These are phyloP conservation scores for Podaxis sp. DNA, from an alignment of 768 basidiomycete genomes.

Conservation along the genomic window DNA sequence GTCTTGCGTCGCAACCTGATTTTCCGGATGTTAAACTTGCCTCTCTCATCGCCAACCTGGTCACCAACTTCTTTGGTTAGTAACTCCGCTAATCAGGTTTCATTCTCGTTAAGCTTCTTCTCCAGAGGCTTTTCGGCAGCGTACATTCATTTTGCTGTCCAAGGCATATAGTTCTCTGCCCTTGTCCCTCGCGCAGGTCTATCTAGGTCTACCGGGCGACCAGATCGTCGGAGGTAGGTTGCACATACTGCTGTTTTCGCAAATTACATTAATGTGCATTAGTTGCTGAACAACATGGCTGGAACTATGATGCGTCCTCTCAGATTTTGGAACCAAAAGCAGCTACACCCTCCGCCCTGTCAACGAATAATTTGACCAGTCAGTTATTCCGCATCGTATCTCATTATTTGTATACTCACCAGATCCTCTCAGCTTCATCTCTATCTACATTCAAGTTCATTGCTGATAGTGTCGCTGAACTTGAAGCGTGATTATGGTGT, in stretches of 20 bases:
- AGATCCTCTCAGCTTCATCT: conserved; percentile 36
- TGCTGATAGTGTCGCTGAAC: conserved; percentile 51
- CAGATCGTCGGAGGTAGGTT: conserved; percentile 38
- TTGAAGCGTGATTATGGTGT: conserved; percentile 34
- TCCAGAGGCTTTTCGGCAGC: conserved; percentile 57
- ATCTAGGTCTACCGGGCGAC: conserved; percentile 50
- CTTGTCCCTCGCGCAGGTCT: conserved; percentile 50
- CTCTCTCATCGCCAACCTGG: conserved; percentile 42
- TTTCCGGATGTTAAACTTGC: conserved; percentile 48
- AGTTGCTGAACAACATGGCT: conserved; percentile 46
- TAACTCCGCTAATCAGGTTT: conserved; percentile 12
- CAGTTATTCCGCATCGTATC: conserved; percentile 13
- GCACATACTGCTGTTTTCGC: background rate
- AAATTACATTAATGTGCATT: background rate
- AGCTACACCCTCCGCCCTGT: background rate
- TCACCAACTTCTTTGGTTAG: conserved; percentile 54
- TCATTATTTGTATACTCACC: background rate
- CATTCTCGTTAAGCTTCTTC: conserved; percentile 10
- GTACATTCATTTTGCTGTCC: conserved; percentile 55
- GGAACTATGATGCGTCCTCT: conserved; percentile 50
- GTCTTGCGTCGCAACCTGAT: conserved; percentile 41
- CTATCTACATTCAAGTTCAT: conserved; percentile 50
- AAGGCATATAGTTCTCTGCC: conserved; percentile 68
- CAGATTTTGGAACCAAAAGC: conserved; percentile 44
- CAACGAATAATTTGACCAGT: background rate